phyloP scores from a whole-genome alignment of 2,329 filamentous ascomycete genomes.

The Colletotrichum viniferum region DNA sequence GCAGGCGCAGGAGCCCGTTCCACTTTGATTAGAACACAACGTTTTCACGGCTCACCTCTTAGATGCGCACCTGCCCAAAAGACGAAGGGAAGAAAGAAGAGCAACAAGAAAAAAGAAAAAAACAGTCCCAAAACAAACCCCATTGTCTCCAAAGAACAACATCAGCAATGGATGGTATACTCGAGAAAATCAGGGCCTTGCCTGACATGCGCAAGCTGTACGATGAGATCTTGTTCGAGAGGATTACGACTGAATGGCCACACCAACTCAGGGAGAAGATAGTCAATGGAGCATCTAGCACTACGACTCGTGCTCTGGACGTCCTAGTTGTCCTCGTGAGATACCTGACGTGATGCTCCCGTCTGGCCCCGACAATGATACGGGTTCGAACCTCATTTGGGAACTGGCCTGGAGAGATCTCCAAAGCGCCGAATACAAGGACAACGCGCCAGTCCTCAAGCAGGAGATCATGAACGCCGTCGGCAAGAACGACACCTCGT shows the following conservation, averaged over 20 bases:
- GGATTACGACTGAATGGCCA: neutral
- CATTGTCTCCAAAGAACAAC: neutral
- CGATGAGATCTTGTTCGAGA: fast-evolving
- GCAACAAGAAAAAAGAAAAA: neutral
- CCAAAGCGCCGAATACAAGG: neutral
- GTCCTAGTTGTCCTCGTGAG: neutral
- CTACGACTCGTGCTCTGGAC: neutral
- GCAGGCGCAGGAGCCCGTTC: neutral
- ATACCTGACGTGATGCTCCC: neutral
- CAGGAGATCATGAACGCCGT: neutral
- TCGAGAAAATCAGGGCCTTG: neutral
- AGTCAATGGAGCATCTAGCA: neutral
- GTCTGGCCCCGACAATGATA: neutral
- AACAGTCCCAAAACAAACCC: neutral
- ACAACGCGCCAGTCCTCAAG: neutral
- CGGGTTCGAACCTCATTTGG: neutral
- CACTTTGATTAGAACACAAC: neutral
- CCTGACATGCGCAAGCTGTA: neutral
- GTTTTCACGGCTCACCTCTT: neutral
- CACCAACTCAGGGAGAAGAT: neutral
- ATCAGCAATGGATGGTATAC: neutral
- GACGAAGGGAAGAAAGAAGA: neutral
- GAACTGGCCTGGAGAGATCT: neutral
- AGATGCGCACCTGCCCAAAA: neutral
- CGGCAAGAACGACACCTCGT: neutral